phyloP scores from a whole-genome alignment of 495 filamentous ascomycete species.

The Hapsidospora chrysogenum region DNA sequence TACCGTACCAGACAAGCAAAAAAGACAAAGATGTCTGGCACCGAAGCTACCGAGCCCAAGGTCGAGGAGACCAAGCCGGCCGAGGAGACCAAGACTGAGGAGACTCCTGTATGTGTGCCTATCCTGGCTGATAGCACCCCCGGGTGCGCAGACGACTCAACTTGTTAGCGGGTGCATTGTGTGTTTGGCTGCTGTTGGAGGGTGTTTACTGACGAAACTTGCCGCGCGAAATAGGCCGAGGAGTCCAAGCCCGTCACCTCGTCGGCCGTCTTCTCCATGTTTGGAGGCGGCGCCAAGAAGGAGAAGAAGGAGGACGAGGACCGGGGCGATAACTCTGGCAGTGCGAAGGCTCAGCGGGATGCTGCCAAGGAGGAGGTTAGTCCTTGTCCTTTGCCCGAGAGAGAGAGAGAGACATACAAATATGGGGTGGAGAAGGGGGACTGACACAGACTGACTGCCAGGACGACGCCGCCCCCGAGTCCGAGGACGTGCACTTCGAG shows the following conservation, averaged over 20 bases:
- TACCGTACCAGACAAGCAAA: too few relatives aligned
- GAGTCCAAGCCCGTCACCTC: slow-evolving; percentile 19
- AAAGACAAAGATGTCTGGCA: slow-evolving; percentile 3
- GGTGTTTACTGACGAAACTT: too few relatives aligned
- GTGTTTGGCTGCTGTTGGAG: too few relatives aligned
- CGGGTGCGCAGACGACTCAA: too few relatives aligned
- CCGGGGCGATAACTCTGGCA: slow-evolving; percentile 65
- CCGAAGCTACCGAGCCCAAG: slow-evolving; percentile 17
- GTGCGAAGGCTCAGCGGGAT: slow-evolving; percentile 70
- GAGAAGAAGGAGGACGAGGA: slow-evolving; percentile 58
- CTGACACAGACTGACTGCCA: not conserved
- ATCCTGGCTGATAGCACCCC: too few relatives aligned
- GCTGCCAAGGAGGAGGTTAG: slow-evolving; percentile 31
- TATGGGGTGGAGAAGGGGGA: not conserved
- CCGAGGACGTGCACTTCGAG: slow-evolving; percentile 90
- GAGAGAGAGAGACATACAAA: not conserved
- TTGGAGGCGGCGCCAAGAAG: slow-evolving; percentile 80
- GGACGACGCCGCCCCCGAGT: slow-evolving; percentile 60
- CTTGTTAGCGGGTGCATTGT: too few relatives aligned
- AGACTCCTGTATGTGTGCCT: too few relatives aligned
- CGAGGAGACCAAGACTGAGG: not conserved
- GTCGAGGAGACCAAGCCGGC: slow-evolving; percentile 15
- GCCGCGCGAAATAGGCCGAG: too few relatives aligned
- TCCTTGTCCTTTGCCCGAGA: too few relatives aligned
- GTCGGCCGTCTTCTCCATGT: slow-evolving; percentile 79